Percentiles rank a stretch among this genome's conserved stretches.
Conservation (phyloP, 2,329 filamentous ascomycete genomes). For the Nemania bipapillata region DNA sequence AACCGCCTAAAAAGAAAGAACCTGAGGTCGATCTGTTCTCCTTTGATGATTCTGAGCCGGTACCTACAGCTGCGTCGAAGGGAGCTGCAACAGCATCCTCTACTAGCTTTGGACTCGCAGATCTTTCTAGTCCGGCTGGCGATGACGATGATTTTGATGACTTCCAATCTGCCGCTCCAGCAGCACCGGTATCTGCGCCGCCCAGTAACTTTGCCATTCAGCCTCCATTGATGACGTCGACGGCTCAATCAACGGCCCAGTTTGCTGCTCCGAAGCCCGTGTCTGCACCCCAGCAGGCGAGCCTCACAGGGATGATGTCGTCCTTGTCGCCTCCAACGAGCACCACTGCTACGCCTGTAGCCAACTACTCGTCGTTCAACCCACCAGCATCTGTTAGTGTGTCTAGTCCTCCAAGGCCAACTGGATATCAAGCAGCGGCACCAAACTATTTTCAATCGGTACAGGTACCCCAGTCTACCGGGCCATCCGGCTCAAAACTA, state of each 20-base stretch:
- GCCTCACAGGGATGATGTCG: slow-evolving; percentile 83
- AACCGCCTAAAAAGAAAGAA: slow-evolving; percentile 81
- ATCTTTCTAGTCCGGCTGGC: slow-evolving; percentile 58
- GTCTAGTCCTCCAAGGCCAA: slow-evolving; percentile 62
- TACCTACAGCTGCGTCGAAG: slow-evolving; percentile 55
- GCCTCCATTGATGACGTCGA: slow-evolving; percentile 62
- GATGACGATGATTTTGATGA: slow-evolving; percentile 97
- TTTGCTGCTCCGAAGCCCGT: slow-evolving; percentile 86
- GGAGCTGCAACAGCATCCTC: slow-evolving; percentile 58
- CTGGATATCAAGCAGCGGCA: slow-evolving; percentile 77
- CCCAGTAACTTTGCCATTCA: slow-evolving; percentile 58
- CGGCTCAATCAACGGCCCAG: slow-evolving; percentile 68
- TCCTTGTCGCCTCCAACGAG: slow-evolving; percentile 80
- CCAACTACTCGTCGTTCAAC: slow-evolving; percentile 73
- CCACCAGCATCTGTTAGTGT: slow-evolving; percentile 58
- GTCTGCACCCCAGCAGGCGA: slow-evolving; percentile 81
- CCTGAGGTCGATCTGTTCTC: slow-evolving; percentile 93
- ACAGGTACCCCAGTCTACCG: slow-evolving; percentile 53
- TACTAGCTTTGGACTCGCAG: slow-evolving; percentile 59
- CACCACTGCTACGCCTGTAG: slow-evolving; percentile 63
- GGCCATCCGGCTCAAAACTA: slow-evolving; percentile 46
- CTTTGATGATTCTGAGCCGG: slow-evolving; percentile 78
- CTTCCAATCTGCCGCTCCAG: slow-evolving; percentile 86
- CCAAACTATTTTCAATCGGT: slow-evolving; percentile 98
- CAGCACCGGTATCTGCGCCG: slow-evolving; percentile 59